Conservation (phyloP, 2,329 filamentous ascomycete genomes). For the Ophiostoma montium region DNA sequence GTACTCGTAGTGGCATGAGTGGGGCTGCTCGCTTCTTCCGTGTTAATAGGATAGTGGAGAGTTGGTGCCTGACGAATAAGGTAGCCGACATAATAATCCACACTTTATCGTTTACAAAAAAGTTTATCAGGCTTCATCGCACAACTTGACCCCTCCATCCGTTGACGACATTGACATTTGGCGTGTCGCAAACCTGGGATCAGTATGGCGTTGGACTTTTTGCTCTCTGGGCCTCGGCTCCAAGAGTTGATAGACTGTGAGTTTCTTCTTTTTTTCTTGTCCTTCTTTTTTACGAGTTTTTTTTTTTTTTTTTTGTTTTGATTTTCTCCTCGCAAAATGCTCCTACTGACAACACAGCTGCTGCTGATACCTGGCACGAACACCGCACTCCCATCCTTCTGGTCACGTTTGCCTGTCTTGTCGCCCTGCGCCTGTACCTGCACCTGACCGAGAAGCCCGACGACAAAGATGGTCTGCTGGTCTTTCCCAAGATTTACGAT, state of each 20-base stretch:
- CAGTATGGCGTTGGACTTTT: conserved; percentile 8
- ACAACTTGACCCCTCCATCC: neutral
- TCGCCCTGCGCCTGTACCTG: conserved; percentile 28
- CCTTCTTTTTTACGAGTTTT: neutral
- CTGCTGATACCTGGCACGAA: conserved; percentile 30
- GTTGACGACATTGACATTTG: neutral
- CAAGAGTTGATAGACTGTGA: neutral
- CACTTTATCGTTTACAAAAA: neutral
- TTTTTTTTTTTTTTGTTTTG: neutral
- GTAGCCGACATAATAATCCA: neutral
- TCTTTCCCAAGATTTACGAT: conserved; percentile 24
- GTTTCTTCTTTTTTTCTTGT: neutral
- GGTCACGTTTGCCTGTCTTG: conserved; percentile 23
- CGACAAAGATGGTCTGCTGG: conserved; percentile 21
- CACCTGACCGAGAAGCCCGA: conserved; percentile 19
- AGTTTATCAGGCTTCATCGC: neutral
- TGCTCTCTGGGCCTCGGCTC: neutral
- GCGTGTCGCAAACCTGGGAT: neutral
- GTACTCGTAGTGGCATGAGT: no score
- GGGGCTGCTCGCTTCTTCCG: no score
- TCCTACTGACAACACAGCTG: conserved; percentile 11
- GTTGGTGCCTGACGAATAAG: no score
- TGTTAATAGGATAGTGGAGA: no score
- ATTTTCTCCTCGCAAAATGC: neutral
- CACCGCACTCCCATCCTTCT: conserved; percentile 32